phyloP scores from a whole-genome alignment of 2,329 filamentous ascomycete species.

The Colletotrichum lentis region DNA sequence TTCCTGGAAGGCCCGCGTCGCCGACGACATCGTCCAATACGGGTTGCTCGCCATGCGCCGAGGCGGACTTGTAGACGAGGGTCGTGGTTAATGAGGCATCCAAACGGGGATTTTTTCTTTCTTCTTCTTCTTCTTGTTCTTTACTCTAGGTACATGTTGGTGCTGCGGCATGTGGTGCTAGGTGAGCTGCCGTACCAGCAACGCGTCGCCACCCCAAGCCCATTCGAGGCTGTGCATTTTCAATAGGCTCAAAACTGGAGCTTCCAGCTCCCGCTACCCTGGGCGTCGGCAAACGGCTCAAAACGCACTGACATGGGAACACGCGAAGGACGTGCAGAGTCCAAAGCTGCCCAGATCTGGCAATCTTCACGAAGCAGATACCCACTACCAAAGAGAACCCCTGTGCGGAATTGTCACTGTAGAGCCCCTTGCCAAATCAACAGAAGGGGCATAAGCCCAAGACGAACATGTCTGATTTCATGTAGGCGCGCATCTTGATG shows the following conservation, averaged over 20 bases:
- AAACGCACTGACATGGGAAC: not conserved
- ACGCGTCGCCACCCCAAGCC: not conserved
- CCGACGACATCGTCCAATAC: slow-evolving; percentile 11
- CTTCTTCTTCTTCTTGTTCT: too few species aligned
- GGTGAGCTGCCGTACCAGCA: slow-evolving; percentile 8
- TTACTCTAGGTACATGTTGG: not conserved
- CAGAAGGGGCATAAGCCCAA: too few species aligned
- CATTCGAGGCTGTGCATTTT: slow-evolving; percentile 29
- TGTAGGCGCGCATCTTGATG: not conserved
- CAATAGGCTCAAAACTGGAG: slow-evolving; percentile 30
- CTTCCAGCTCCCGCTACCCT: not conserved
- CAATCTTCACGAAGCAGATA: not conserved
- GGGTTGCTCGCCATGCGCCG: slow-evolving; percentile 5
- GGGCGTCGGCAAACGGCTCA: not conserved
- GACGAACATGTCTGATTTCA: not conserved
- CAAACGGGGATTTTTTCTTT: not conserved
- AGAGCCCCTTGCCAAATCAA: too few species aligned
- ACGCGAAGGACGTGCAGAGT: not conserved
- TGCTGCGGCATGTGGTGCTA: slow-evolving; percentile 22
- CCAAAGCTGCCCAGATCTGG: not conserved
- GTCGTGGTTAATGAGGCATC: not conserved
- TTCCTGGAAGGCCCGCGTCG: not conserved
- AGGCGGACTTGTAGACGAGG: not conserved
- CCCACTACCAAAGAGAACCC: too few species aligned
- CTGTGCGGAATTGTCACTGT: too few species aligned